A percentile compares a stretch with the other conserved stretches of the same genome.
Conservation (phyloP, 2,329 filamentous ascomycete genomes). For the Knufia petricola region DNA sequence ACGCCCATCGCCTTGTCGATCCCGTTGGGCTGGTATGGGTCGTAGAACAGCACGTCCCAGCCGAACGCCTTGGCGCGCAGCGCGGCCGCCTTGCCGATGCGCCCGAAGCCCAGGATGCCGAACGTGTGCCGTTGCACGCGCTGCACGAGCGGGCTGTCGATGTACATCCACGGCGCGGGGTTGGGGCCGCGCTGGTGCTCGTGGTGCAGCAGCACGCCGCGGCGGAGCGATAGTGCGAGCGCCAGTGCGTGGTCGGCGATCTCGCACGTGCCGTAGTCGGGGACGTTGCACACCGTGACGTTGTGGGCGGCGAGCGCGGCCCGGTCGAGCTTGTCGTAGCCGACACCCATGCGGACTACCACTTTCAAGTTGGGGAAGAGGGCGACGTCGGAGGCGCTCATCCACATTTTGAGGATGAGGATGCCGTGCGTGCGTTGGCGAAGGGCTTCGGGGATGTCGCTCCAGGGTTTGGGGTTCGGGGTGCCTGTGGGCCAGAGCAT, state of each 20-base stretch:
- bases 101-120: conserved; percentile 55
- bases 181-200: conserved; percentile 15
- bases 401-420: conserved; percentile 20
- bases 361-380: conserved; percentile 20
- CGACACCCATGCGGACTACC: conserved; percentile 21
- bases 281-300: conserved; percentile 23
- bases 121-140: conserved; percentile 38
- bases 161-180: conserved; percentile 16
- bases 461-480: conserved; percentile 14
- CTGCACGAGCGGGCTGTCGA: conserved; percentile 17
- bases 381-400: conserved; percentile 14
- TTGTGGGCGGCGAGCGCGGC: conserved; percentile 16
- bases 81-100: conserved; percentile 54
- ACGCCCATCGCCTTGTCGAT: conserved; percentile 42
- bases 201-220: conserved; percentile 19
- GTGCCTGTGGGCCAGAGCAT: conserved; percentile 16
- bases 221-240: conserved; percentile 17
- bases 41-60: conserved; percentile 52
- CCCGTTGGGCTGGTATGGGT: conserved; percentile 43
- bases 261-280: conserved; percentile 23
- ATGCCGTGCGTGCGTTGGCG: conserved; percentile 20
- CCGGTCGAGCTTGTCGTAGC: conserved; percentile 20
- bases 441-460: conserved; percentile 13
- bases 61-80: conserved; percentile 57
- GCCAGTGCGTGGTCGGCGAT: conserved; percentile 21